phyloP scores from a whole-genome alignment of 2,329 filamentous ascomycete species.

The Paecilomyces sp. region DNA sequence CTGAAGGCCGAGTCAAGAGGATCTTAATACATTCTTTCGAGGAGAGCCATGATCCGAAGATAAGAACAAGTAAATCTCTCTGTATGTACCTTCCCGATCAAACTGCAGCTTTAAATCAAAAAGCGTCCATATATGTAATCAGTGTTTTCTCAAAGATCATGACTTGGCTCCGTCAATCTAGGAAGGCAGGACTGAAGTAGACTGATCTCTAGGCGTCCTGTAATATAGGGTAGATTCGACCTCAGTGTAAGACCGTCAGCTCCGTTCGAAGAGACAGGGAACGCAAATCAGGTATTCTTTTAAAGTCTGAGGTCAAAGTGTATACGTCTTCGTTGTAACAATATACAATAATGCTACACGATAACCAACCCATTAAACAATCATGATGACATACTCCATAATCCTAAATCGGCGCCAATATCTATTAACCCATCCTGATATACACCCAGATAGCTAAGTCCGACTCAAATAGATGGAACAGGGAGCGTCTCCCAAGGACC shows the following conservation, averaged over 20 bases:
- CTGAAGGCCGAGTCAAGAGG: background rate
- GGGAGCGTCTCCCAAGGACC: constrained; percentile 40
- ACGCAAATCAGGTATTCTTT: no score
- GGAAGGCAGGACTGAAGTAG: background rate
- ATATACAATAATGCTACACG: background rate
- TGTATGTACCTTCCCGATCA: no score
- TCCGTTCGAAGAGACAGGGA: background rate
- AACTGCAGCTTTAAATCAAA: no score
- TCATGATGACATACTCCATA: background rate
- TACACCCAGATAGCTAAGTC: background rate
- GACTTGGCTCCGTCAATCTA: background rate
- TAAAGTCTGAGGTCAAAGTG: background rate
- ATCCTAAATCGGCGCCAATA: background rate
- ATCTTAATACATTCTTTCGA: background rate
- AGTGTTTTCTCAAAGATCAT: no score
- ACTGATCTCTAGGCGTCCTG: background rate
- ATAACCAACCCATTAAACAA: background rate
- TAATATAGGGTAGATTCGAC: background rate
- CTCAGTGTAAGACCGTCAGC: background rate
- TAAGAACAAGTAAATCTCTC: background rate
- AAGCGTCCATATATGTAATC: no score
- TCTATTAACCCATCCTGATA: background rate
- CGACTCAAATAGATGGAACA: constrained; percentile 21
- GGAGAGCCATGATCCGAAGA: background rate
- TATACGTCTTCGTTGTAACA: background rate